These are phyloP conservation scores for Cladosporium colombiae DNA, from an alignment of 2,329 filamentous ascomycete species.

Conservation along the genomic window DNA sequence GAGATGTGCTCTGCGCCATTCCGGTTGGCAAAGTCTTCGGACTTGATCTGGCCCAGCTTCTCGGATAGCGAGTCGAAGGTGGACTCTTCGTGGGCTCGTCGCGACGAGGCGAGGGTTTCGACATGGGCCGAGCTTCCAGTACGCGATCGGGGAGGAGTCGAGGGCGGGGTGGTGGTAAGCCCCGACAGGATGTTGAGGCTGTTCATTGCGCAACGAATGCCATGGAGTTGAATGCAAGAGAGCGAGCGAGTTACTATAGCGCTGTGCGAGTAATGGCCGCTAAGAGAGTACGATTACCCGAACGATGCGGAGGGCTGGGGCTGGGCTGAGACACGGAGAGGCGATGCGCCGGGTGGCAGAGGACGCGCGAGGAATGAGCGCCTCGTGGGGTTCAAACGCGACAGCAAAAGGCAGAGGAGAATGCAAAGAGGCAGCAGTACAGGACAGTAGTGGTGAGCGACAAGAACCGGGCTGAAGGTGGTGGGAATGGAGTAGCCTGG, in stretches of 20 bases:
- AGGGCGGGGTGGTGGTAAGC: slow-evolving; percentile 59
- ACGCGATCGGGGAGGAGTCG: slow-evolving; percentile 46
- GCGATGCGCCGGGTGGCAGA: slow-evolving; percentile 5
- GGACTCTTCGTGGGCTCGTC: slow-evolving; percentile 18
- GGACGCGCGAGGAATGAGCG: neutral
- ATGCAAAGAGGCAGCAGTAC: neutral
- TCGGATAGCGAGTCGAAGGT: slow-evolving; percentile 28
- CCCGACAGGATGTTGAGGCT: slow-evolving; percentile 91
- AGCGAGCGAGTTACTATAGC: slow-evolving; percentile 10
- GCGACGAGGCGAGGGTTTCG: slow-evolving; percentile 17
- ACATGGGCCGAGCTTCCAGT: slow-evolving; percentile 32
- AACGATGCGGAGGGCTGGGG: slow-evolving; percentile 11
- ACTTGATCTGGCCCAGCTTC: slow-evolving; percentile 26
- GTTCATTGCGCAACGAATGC: slow-evolving; percentile 75
- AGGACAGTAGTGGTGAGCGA: neutral
- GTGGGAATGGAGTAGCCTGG: neutral
- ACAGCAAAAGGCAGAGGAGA: neutral
- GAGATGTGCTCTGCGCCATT: slow-evolving; percentile 24
- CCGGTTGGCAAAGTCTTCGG: slow-evolving; percentile 25
- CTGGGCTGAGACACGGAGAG: slow-evolving; percentile 11
- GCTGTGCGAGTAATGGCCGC: neutral
- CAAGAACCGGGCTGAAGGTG: neutral
- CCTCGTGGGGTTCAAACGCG: neutral
- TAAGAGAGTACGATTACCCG: neutral
- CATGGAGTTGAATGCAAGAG: slow-evolving; percentile 41